Conservation (phyloP, 345 rosid species). For the Excoecaria agallocha region DNA sequence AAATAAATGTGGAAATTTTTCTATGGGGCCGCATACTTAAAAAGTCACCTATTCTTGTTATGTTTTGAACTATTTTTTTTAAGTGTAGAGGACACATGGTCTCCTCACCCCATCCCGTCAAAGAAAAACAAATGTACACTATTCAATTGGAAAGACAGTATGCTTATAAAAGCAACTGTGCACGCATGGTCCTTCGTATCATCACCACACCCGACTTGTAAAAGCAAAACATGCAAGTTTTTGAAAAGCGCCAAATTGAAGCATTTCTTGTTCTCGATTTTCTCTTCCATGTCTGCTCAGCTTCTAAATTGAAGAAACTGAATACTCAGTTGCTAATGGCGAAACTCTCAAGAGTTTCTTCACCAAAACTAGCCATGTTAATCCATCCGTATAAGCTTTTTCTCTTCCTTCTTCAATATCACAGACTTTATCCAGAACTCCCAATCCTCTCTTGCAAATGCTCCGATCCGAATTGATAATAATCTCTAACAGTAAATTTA, state of each 20-base stretch:
- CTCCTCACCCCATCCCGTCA: slow-evolving; percentile 24
- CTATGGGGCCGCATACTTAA: too few relatives aligned
- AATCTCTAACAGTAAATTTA: too few relatives aligned
- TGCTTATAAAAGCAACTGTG: too few relatives aligned
- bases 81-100: too few relatives aligned
- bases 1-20: too few relatives aligned
- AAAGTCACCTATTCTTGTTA: too few relatives aligned
- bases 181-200: too few relatives aligned
- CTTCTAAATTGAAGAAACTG: slow-evolving; percentile 47
- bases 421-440: slow-evolving; percentile 34
- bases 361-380: slow-evolving; percentile 44
- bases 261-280: slow-evolving; percentile 39
- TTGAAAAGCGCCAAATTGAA: slow-evolving; percentile 59
- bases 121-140: too few relatives aligned
- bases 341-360: slow-evolving; percentile 49
- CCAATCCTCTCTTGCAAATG: slow-evolving; percentile 36
- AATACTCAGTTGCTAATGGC: slow-evolving; percentile 32
- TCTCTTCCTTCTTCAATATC: slow-evolving; percentile 36
- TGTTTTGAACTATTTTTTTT: too few relatives aligned
- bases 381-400: slow-evolving; percentile 33
- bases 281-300: slow-evolving; percentile 33
- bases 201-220: too few relatives aligned
- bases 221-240: slow-evolving; percentile 50
- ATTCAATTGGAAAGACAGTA: too few relatives aligned
- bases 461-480: slow-evolving; percentile 33